Conservation (phyloP, 1,284 basidiomycete species). For the Sanghuangporus sanghuang region DNA sequence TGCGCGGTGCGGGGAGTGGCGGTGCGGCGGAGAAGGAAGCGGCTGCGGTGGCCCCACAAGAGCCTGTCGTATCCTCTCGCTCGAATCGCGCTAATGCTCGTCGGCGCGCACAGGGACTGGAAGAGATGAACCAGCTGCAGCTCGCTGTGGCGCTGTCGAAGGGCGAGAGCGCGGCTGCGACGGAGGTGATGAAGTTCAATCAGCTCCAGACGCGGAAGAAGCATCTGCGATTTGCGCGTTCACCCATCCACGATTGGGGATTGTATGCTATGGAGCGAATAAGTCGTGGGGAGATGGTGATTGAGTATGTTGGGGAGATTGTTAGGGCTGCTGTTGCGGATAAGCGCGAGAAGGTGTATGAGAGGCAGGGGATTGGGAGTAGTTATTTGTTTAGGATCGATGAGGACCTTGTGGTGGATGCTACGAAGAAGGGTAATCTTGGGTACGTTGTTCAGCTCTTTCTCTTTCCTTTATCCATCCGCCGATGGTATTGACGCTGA, state of each 20-base stretch:
- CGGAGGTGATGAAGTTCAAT: conserved; percentile 90
- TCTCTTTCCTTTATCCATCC: neutral
- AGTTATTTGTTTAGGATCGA: conserved; percentile 93
- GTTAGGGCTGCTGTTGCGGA: conserved; percentile 95
- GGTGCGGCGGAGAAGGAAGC: conserved; percentile 35
- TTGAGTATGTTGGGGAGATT: conserved; percentile 98
- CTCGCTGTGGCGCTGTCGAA: conserved; percentile 69
- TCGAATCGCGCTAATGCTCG: conserved; percentile 95
- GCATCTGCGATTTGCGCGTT: conserved; percentile 91
- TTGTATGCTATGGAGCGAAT: conserved; percentile 95
- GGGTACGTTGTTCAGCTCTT: conserved; percentile 54
- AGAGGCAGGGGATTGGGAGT: conserved; percentile 91
- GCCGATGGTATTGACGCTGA: conserved; percentile 21
- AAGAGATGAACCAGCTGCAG: conserved; percentile 87
- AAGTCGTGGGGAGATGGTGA: conserved; percentile 95
- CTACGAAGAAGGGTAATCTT: conserved; percentile 97
- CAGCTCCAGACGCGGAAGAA: conserved; percentile 98
- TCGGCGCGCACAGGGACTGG: conserved; percentile 88
- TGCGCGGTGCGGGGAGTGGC: conserved; percentile 41
- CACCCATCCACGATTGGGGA: conserved; percentile 98
- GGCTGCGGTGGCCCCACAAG: conserved; percentile 36
- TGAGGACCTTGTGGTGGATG: conserved; percentile 92
- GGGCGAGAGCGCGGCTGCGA: conserved; percentile 57
- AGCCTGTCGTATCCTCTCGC: conserved; percentile 71
- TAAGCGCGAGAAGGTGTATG: conserved; percentile 94